phyloP scores from a whole-genome alignment of 2,329 filamentous ascomycete species.

The Seiridium unicorne region DNA sequence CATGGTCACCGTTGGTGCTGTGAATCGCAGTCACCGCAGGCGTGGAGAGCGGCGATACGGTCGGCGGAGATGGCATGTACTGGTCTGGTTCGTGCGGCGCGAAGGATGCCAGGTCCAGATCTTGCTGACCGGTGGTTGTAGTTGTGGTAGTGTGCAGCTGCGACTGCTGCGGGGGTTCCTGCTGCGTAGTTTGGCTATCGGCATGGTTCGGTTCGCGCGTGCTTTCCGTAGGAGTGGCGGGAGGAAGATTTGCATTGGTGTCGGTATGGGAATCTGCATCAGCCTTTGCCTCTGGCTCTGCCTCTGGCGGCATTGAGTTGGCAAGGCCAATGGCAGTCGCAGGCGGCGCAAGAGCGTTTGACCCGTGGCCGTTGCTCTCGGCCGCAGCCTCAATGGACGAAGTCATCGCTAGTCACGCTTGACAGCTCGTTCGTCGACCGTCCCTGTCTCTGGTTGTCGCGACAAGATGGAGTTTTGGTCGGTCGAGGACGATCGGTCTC shows the following conservation, averaged over 20 bases:
- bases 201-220: neutral
- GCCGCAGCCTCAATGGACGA: constrained; percentile 41
- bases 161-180: constrained; percentile 3
- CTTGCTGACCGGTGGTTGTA: constrained; percentile 13
- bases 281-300: neutral
- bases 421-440: constrained; percentile 56
- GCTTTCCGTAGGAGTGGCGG: neutral
- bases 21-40: constrained; percentile 25
- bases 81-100: constrained; percentile 11
- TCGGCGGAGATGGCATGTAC: constrained; percentile 29
- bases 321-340: constrained; percentile 8
- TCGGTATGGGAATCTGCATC: neutral
- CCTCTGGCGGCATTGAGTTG: constrained; percentile 12
- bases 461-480: neutral
- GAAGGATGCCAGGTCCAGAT: constrained; percentile 5
- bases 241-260: neutral
- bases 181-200: neutral
- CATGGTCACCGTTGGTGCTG: constrained; percentile 25
- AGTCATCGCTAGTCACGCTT: constrained; percentile 55
- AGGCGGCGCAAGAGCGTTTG: constrained; percentile 8
- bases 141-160: neutral
- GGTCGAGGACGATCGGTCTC: neutral
- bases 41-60: constrained; percentile 33
- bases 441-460: constrained; percentile 10
- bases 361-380: neutral